phyloP scores from a whole-genome alignment of 2,329 filamentous ascomycete genomes.

The Talaromyces atroroseus region DNA sequence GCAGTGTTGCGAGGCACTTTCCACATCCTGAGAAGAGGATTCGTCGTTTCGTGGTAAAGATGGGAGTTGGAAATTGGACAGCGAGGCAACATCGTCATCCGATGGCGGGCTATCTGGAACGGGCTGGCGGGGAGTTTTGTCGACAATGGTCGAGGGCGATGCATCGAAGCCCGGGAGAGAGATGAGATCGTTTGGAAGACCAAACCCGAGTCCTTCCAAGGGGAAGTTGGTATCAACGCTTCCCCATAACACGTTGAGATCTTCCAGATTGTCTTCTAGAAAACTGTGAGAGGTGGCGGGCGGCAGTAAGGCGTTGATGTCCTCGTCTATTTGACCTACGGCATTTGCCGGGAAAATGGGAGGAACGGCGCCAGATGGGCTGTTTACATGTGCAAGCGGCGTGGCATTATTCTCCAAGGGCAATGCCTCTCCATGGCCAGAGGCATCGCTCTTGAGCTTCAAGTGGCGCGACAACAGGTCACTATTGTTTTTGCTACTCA shows the following conservation, averaged over 20 bases:
- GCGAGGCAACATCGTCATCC: slow-evolving; percentile 9
- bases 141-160: not conserved
- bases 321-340: not conserved
- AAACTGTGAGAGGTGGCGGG: slow-evolving; percentile 1
- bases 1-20: not conserved
- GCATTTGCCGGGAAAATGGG: not conserved
- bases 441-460: slow-evolving; percentile 4
- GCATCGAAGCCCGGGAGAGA: slow-evolving; percentile 7
- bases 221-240: slow-evolving; percentile 5
- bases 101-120: slow-evolving; percentile 8
- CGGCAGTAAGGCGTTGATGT: not conserved
- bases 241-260: slow-evolving; percentile 9
- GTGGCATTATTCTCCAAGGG: slow-evolving; percentile 2
- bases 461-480: slow-evolving; percentile 10
- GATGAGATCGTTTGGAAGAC: slow-evolving; percentile 11
- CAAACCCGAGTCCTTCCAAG: slow-evolving; percentile 8
- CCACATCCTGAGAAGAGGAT: slow-evolving; percentile 7
- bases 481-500: slow-evolving; percentile 4
- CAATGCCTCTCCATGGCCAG: slow-evolving; percentile 8
- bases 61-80: slow-evolving; percentile 11
- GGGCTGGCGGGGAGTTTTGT: slow-evolving; percentile 1
- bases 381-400: slow-evolving; percentile 2
- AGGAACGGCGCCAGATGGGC: not conserved
- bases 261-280: slow-evolving; percentile 7
- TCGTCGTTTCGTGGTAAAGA: slow-evolving; percentile 10